Evolutionary conservation across 2,329 filamentous ascomycete genomes (phyloP), one percentile per base, ranked within the genome.

Genomic region (Aspergillus bombycis): DNA sequence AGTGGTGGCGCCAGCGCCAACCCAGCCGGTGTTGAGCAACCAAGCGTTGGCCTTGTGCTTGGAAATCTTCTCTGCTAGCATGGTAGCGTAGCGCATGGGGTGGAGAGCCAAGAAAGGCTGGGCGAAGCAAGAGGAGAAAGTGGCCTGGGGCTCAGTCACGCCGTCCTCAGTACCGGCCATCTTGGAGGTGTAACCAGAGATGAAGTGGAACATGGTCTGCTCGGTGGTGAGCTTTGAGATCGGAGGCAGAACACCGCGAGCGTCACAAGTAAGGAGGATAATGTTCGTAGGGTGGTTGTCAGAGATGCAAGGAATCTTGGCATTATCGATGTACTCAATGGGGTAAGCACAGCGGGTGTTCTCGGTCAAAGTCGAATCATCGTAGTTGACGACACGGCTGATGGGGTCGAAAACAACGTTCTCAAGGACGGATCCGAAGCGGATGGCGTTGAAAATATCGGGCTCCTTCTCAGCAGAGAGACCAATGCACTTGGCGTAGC

Each of bases 141-240:
- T 99, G 28, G 95, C 95, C 83, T 98, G 93, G 69, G 95, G 95
- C 84, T 99, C 95, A 11, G 92, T 96, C 69, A 99, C 89, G 76
- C 95, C 95, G 70, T 97, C 93, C 84, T 99, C 95, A 38, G 95
- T 99, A 76, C 95, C 95, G 69, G 95, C 95, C 95, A 99, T 99
- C 90, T 99, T 99, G 78, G 94, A 98, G 68, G 95, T 99, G 87
- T 99, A 99, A 73, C 95, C 95, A 21, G 92, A 96, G 83, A 99
- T 99, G 89, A 99, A 99, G 87, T 99, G 95, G 90, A 98, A 99
- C 94, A 99, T 98, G 80, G 93, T 97, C 85, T 98, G 95, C 75
- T 92, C 89, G 69, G 91, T 88, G 85, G 91, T 89, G 78, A 99
- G 91, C 87, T 98, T 98, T 75, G 93, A 97, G 83, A 99, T 98